A percentile compares a stretch with the other conserved stretches of the same genome.
phyloP scores from a whole-genome alignment of 1,139 yeast genomes.

The Blastobotrys petasosporus region DNA sequence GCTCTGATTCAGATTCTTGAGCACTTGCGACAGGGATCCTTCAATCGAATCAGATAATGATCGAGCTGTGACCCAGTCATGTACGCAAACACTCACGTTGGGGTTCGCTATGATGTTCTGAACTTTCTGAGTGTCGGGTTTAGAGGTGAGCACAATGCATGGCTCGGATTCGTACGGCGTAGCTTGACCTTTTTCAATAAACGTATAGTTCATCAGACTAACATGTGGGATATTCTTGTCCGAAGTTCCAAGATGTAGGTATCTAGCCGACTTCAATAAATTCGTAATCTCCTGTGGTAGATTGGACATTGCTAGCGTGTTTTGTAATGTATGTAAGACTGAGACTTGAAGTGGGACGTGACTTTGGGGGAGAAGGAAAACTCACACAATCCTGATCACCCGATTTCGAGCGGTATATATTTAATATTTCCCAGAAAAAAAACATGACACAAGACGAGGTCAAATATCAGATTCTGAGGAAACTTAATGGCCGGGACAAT shows the following conservation, averaged over 20 bases:
- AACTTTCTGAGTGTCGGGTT: constrained; percentile 62
- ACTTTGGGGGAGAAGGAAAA: background rate
- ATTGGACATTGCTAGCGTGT: too few species aligned
- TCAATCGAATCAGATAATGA: constrained; percentile 36
- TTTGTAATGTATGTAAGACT: background rate
- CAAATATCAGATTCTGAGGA: constrained; percentile 6
- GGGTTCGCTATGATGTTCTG: constrained; percentile 62
- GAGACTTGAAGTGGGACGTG: background rate
- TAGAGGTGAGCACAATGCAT: constrained; percentile 59
- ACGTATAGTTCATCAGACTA: constrained; percentile 82
- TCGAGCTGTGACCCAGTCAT: constrained; percentile 76
- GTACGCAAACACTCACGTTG: constrained; percentile 70
- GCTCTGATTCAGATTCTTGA: constrained; percentile 66
- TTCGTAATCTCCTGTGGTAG: constrained; percentile 4
- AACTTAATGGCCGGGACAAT: constrained; percentile 9
- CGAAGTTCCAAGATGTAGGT: constrained; percentile 79
- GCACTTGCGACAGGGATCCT: constrained; percentile 46
- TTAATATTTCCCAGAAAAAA: too few species aligned
- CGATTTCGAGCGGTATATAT: background rate
- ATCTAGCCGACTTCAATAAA: constrained; percentile 32
- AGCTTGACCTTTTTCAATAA: constrained; percentile 37
- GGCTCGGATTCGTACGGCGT: constrained; percentile 38
- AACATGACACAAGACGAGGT: background rate
- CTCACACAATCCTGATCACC: too few species aligned
- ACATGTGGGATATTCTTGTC: constrained; percentile 68